phyloP scores from a whole-genome alignment of 129 eudicot genomes.

The Tagetes erecta region DNA sequence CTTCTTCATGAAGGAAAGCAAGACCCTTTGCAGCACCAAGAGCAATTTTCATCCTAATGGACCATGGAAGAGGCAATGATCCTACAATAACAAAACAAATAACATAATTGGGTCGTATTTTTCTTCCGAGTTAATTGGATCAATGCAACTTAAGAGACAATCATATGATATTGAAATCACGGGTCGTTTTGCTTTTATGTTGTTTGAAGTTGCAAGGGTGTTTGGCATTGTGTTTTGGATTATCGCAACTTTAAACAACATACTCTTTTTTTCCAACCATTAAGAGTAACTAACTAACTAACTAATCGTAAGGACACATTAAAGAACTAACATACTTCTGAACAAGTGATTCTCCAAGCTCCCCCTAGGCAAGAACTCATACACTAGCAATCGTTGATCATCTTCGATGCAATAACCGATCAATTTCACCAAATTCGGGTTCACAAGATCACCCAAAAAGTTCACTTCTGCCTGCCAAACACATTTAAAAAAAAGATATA shows the following conservation, averaged over 20 bases:
- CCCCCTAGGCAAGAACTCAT: conserved; percentile 94
- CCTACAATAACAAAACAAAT: conserved; percentile 42
- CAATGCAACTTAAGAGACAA: background rate
- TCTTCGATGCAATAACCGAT: conserved; percentile 97
- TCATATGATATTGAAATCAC: background rate
- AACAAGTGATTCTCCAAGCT: conserved; percentile 97
- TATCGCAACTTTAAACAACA: background rate
- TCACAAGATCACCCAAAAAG: conserved; percentile 83
- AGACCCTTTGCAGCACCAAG: conserved; percentile 97
- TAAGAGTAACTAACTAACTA: background rate
- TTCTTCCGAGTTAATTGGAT: background rate
- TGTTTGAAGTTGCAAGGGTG: background rate
- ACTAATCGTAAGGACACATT: background rate
- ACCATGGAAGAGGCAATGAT: conserved; percentile 96
- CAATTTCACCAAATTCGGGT: conserved; percentile 90
- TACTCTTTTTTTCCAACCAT: background rate
- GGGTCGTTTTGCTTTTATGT: background rate
- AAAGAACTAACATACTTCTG: conserved; percentile 53
- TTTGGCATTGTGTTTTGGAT: background rate
- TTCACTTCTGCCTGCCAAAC: conserved; percentile 84
- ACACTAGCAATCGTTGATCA: conserved; percentile 90
- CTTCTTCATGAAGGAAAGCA: conserved; percentile 96
- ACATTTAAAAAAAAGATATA: background rate
- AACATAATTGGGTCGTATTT: background rate
- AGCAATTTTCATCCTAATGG: conserved; percentile 94